phyloP scores from a whole-genome alignment of 106 monocot species.

The Dendrobium chrysotoxum region DNA sequence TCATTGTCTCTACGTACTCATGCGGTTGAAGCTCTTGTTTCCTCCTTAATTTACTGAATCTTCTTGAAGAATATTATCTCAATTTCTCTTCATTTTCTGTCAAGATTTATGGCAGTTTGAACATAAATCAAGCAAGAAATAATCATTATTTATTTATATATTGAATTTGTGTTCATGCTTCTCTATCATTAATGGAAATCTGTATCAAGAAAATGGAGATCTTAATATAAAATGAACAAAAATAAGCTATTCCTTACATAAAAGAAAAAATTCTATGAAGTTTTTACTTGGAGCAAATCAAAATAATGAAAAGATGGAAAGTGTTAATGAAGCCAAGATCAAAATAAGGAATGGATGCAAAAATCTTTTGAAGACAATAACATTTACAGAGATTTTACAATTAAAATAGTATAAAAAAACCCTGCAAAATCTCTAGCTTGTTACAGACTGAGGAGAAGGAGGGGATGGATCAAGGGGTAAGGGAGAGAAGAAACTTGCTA shows the following conservation, averaged over 20 bases:
- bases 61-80: neutral
- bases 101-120: too few species aligned
- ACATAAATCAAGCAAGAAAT: too few species aligned
- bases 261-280: too few species aligned
- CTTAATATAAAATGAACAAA: too few species aligned
- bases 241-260: too few species aligned
- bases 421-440: neutral
- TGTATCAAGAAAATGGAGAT: too few species aligned
- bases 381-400: neutral
- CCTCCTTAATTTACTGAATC: conserved; percentile 3
- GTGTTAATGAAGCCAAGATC: too few species aligned
- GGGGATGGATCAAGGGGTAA: conserved; percentile 2
- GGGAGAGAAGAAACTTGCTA: neutral
- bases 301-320: too few species aligned
- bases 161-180: neutral
- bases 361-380: neutral
- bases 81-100: neutral
- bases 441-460: neutral
- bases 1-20: neutral
- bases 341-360: too few species aligned
- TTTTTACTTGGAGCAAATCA: too few species aligned
- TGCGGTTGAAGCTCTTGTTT: neutral
- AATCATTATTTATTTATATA: neutral
- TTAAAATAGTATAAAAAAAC: neutral
- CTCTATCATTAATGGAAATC: too few species aligned